Base-by-base conservation (phyloP, 805 yeast species). In the Blastobotrys peoriensis region DNA sequence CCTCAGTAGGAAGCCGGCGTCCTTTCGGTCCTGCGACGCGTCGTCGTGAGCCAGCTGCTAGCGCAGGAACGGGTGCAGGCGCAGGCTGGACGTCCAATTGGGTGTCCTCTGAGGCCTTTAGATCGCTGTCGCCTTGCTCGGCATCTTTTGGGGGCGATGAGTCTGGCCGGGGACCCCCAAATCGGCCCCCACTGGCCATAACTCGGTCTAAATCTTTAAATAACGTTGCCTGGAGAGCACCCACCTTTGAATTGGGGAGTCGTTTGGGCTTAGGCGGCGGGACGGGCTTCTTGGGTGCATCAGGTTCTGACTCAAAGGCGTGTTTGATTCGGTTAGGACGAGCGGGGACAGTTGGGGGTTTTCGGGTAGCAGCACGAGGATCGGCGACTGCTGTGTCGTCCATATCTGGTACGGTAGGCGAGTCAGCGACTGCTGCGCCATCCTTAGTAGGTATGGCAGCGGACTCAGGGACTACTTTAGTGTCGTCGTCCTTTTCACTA, bases 1-100 rank as follows among this genome's bases (percentile, higher is more conserved):
- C 64, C 16, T 43, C 44, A 3, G 57, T 53, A 8, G 67, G 67
- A 5, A 62, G 55, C 6, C 65, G 52, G 5, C 66, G 52, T 18
- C 53, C 53, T 9, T 44, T 44, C 4, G 66, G 63, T 1, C 64
- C 66, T 18, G 50, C 52, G 4, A 57, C 59, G 3, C 64, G 43
- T 1, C 58, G 51, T 6, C 58, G 40, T 18, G 41, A 5, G n/a
- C n/a, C n/a, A 6, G 33, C 5, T 8, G 41, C 25, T 10, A 22
- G 19, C 6, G 36, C 28, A 4, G 38, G 28, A 5, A 17, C 22
- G 3, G 41, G n/a, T 9, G 28, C 13, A n/a, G n/a, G n/a, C n/a
- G n/a, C n/a, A n/a, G n/a, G n/a, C 20, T 17, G 21, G 5, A 16
- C n/a, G 5, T 10, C 36, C n/a, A 28, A 38, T 3, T 20, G 4